Evolutionary conservation across 1,284 basidiomycete genomes (phyloP).

Genomic region (Neolentinus lepideus): DNA sequence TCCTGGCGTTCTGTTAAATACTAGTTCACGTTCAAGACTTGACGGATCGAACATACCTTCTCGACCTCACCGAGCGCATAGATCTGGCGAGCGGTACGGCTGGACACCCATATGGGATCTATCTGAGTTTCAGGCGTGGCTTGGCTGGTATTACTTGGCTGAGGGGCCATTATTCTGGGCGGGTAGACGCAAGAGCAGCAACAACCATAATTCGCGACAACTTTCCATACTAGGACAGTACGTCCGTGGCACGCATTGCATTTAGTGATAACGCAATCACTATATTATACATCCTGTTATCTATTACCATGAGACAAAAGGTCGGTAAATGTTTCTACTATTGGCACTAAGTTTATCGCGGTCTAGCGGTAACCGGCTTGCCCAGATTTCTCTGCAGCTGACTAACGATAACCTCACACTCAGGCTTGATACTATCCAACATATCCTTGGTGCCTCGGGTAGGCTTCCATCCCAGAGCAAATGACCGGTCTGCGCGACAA

Average conservation of each 20-base stretch:
- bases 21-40: background rate
- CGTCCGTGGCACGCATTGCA: too few species aligned
- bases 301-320: too few species aligned
- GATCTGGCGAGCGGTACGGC: conserved; percentile 73
- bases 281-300: too few species aligned
- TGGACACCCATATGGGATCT: conserved; percentile 75
- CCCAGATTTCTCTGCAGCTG: background rate
- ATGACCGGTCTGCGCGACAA: conserved; percentile 38
- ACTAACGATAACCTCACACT: conserved; percentile 12
- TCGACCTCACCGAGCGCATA: conserved; percentile 76
- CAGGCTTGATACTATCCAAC: conserved; percentile 33
- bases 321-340: too few species aligned
- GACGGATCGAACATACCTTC: conserved; percentile 39
- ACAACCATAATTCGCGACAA: too few species aligned
- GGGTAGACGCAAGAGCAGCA: too few species aligned
- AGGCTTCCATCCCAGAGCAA: conserved; percentile 51
- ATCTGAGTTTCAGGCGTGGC: conserved; percentile 9
- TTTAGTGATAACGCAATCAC: too few species aligned
- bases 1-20: conserved; percentile 37
- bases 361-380: too few species aligned
- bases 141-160: background rate
- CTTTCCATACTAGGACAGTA: too few species aligned
- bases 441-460: conserved; percentile 37
- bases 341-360: too few species aligned
- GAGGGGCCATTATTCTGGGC: background rate